Base-by-base conservation (phyloP, 768 basidiomycete species). In the Suillus decipiens region DNA sequence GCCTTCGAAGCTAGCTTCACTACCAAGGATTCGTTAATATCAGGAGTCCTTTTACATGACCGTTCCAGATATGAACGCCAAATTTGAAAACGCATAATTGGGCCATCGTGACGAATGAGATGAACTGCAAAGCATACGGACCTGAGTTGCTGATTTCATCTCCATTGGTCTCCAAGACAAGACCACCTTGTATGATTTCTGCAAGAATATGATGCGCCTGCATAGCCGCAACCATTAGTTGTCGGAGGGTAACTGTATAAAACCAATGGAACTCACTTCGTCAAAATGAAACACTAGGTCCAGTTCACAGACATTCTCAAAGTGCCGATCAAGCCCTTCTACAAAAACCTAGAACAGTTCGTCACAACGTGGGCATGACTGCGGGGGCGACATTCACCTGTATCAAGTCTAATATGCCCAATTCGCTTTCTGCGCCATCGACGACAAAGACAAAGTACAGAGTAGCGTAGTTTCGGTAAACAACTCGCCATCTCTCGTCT, bases 231-330 rank as follows among this genome's bases (percentile, higher is more conserved):
- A 70, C 33, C 57, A 63, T 33, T 31, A 6, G 42, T 28, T 17
- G 42, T 51, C 11, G 10, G 33, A 54, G 56, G 12, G 19, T 31
- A 34, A 22, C 48, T 36, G 57, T 45, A 36, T 28, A 28, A 48
- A 51, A 28, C 15, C 54, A 37, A 19, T 28, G 17, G 22, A 47
- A 67, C 83, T 37, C 68, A 93, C 96, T 83, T 99, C 95, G 74
- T 99, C 97, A 71, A 98, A 99, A 75, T 98, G 96, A 75, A 99
- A 99, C 58, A 99, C 96, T 14, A 99, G 83, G 75, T 99, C 97
- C 51, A 99, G 81, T 75, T 99, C 97, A 77, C 97, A 99, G 0
- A 99, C 97, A 71, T 98, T 99, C 80, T 97, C 95, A 72, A 99
- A 99, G 17, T 94, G 89, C 42, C 95, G 83, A 76, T 99, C 97